Evolutionary conservation across 1,139 yeast genomes (phyloP), one percentile per base, ranked within the genome.

Genomic region (Kurtzmaniella quercitrusa): DNA sequence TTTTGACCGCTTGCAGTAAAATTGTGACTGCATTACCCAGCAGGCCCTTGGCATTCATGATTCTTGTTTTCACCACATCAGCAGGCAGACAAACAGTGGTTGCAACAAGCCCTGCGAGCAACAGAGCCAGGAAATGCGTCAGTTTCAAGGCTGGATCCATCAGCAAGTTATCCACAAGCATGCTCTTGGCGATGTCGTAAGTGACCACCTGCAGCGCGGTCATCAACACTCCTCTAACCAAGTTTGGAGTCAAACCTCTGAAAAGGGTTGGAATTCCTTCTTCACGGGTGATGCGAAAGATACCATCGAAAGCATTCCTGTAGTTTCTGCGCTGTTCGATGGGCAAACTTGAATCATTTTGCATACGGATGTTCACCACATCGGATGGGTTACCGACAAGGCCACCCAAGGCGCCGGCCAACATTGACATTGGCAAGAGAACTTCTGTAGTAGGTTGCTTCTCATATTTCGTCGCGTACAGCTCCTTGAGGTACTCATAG

Each of bases 81-180:
- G 93, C 95, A 0, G 96, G 96, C 1, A 95, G 85, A 61, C 96
- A 89, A 17, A 87, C 85, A 0, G 96, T 89, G 1, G 96, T 88
- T 4, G 95, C 95, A 10, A 87, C 90, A 34, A 88, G 68, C 11
- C 95, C 95, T 0, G 95, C 95, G 49, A 85, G 60, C 47, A 87
- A 68, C 3, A 91, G 82, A 1, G 95, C 87, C 29, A 82, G 59
- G 57, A 89, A 87, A 61, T 88, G 95, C 2, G 95, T 87, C 0
- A 81, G 59, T 51, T 81, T 81, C 44, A 82, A 76, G 21, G 76
- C 66, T 34, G 88, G 80, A 54, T 85, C 82, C 66, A 83, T 60
- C 12, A 68, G 62, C 2, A 80, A 49, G 4, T 62, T 56, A 6
- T 70, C 66, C 12, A 86, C 85, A 45, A 88, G 67, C 38, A 81